Evolutionary conservation across 2,329 filamentous ascomycete genomes (phyloP), one percentile per base, ranked within the genome.

Genomic region (Setomelanomma holmii): DNA sequence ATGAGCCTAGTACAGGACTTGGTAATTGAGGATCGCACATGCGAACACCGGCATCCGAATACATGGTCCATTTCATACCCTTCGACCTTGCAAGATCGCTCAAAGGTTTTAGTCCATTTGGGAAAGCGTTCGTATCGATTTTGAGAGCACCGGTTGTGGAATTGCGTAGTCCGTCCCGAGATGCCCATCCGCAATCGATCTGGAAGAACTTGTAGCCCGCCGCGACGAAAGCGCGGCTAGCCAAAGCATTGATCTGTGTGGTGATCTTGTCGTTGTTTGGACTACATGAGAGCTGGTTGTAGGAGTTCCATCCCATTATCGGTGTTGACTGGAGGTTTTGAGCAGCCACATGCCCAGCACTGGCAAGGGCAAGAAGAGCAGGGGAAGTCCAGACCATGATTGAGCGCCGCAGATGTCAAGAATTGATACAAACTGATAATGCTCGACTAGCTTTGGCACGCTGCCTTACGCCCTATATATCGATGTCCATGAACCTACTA

Each of bases 1-100:
- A 38, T 8, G 52, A 53, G 6, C 58, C 60, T 5, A 55, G 16
- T 23, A 62, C 56, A 5, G 60, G 60, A 30, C 56, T 62, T 5
- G 60, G 58, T 30, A 45, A 40, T 35, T 62, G 35, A 2, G 54
- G 40, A 34, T 62, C 60, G 36, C 60, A 63, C 60, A 63, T 63
- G 23, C 58, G 48, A 6, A 58, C 56, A 5, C 60, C 60, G 1
- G 60, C 60, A 44, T 63, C 60, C 8, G 58, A 62, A 35, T 63
- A 63, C 60, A 63, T 63, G 4, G 60, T 56, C 58, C 60, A 62
- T 36, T 63, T 63, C 60, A 63, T 63, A 7, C 58, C 60, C 34
- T 63, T 63, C n/a, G 47, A 56, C 14, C 60, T 58, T 30, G 60
- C 58, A 17, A 60, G 49, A 19, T 62, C 60, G 23, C 56, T 60